Percentiles rank a stretch among this genome's conserved stretches.
phyloP scores from a whole-genome alignment of 768 basidiomycete species.

The Psilocybe cyanescens region DNA sequence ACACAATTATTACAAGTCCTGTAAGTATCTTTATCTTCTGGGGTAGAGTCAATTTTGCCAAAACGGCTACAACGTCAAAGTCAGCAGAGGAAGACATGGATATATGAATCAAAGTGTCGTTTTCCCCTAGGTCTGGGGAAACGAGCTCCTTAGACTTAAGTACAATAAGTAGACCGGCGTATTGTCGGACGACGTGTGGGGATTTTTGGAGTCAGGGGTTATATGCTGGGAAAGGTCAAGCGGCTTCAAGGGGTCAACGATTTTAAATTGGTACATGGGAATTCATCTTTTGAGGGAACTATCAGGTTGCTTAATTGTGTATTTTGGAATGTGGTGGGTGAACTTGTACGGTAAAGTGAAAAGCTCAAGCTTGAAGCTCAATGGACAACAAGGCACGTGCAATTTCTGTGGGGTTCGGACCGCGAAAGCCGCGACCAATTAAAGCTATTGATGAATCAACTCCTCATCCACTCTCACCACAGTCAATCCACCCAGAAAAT shows the following conservation, averaged over 20 bases:
- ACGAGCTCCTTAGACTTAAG: too few relatives aligned
- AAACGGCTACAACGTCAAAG: constrained; percentile 39
- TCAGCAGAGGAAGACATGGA: constrained; percentile 18
- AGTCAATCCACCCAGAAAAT: constrained; percentile 38
- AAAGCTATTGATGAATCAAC: constrained; percentile 1
- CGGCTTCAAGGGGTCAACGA: not conserved
- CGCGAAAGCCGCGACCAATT: not conserved
- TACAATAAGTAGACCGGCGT: constrained; percentile 13
- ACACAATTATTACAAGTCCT: constrained; percentile 34
- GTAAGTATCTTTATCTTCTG: constrained; percentile 50
- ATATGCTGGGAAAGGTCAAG: constrained; percentile 1
- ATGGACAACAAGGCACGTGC: not conserved
- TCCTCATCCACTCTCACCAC: constrained; percentile 30
- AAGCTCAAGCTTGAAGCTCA: not conserved
- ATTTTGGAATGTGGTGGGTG: too few relatives aligned
- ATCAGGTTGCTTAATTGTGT: too few relatives aligned
- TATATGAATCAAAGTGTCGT: not conserved
- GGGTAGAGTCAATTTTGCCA: constrained; percentile 38
- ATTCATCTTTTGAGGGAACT: not conserved
- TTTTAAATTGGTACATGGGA: not conserved
- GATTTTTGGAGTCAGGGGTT: constrained; percentile 11
- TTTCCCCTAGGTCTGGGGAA: too few relatives aligned
- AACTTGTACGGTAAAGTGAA: not conserved
- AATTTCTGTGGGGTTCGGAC: not conserved
- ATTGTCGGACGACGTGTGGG: constrained; percentile 21